A percentile compares a stretch with the other conserved stretches of the same genome.
Evolutionary conservation across 495 filamentous ascomycete species (phyloP).

Genomic region (Aspergillus panamensis): DNA sequence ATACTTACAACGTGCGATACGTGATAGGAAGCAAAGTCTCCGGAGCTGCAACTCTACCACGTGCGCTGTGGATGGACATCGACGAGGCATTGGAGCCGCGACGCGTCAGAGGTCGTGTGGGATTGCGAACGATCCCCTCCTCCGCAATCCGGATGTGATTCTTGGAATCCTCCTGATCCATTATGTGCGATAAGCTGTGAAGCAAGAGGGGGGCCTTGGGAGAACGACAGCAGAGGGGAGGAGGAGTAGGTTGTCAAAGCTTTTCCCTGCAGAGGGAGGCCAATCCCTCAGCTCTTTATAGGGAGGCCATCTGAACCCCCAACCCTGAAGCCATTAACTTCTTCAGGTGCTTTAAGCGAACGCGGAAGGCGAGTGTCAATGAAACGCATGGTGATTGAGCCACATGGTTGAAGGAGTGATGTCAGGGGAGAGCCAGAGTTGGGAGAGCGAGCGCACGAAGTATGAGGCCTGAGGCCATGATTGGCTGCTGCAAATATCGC

Average conservation of each 20-base stretch:
- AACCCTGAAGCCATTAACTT: not conserved
- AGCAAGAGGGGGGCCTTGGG: not conserved
- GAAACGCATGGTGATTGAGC: not conserved
- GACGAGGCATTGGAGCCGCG: not conserved
- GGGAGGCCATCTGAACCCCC: not conserved
- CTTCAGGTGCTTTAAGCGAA: not conserved
- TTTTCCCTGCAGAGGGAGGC: not conserved
- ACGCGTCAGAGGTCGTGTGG: not conserved
- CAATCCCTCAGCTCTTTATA: not conserved
- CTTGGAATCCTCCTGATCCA: not conserved
- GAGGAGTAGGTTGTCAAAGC: not conserved
- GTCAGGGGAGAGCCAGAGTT: not conserved
- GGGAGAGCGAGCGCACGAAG: not conserved
- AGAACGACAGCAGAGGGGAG: not conserved
- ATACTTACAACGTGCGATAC: constrained; percentile 1
- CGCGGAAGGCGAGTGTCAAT: not conserved
- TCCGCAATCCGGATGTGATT: constrained; percentile 2
- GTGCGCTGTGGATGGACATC: constrained; percentile 6
- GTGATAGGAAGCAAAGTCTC: constrained; percentile 10
- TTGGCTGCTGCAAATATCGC: not conserved
- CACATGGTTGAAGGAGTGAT: not conserved
- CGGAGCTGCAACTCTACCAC: constrained; percentile 2
- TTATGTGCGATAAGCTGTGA: not conserved
- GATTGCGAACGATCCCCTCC: not conserved
- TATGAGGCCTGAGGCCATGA: not conserved